Evolutionary conservation across 1,284 basidiomycete genomes (phyloP), one percentile per base, ranked within the genome.

Genomic region (Ustilago loliicola): DNA sequence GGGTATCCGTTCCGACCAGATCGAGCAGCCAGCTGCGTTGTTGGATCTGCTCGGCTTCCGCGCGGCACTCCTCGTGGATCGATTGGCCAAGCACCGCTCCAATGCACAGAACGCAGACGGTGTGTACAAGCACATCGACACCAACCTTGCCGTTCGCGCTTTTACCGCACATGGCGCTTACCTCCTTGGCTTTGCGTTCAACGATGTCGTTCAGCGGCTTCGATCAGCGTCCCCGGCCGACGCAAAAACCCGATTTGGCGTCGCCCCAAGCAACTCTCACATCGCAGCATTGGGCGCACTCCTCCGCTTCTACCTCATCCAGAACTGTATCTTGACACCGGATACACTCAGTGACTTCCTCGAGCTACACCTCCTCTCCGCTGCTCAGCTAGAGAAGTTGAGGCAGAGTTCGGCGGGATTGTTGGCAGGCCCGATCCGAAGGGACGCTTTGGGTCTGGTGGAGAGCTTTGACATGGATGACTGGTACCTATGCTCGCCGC

Each of bases 391-490:
- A 17, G 48, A 66, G 11, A 62, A n/a, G 23, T 53, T 66, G n/a
- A 42, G 76, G 19, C 13, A 29, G 11, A 61, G 29, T 21, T 59
- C 65, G n/a, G 76, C 76, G 9, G 36, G 42, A 1, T 34, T 78
- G 25, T 38, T 68, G n/a, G 57, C 71, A 1, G 76, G 76, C 1
- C 64, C 71, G 2, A 71, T 78, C 47, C 36, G 65, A 29, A 52
- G 65, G 17, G 77, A 82, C 32, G 76, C 79, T 0, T 25, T 82
- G 10, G 74, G 77, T 4, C 60, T 82, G 50, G 77, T 72, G 7
- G 80, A 82, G 61, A 77, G 74, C 50, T 78, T 75, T 32, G 80
- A 82, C 63, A 70, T 81, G 69, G 78, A 81, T 58, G 80, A 82
- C 52, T 80, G 80, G 80, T 82, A 82, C 52, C 72, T 82, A 15